Conservation (phyloP, 148 eudicot genomes). For the Vaccinium myrtillus region DNA sequence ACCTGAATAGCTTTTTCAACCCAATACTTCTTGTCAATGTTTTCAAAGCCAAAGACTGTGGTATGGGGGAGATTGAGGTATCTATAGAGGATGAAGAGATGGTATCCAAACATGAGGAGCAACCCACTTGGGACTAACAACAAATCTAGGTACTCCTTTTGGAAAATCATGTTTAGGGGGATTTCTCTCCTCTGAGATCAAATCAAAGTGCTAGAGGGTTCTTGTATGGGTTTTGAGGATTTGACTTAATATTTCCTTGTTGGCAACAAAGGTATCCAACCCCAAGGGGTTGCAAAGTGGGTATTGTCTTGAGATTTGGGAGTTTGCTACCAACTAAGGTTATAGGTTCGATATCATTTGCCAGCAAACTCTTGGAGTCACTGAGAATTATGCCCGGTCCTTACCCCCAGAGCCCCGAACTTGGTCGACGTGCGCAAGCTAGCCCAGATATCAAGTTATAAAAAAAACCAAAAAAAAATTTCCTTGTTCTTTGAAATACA, state of each 20-base stretch:
- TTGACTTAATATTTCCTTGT: too few species aligned
- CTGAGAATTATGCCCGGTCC: too few species aligned
- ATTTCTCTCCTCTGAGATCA: not conserved
- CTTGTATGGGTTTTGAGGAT: not conserved
- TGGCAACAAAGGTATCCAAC: too few species aligned
- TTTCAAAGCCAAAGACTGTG: constrained; percentile 57
- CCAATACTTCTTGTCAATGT: constrained; percentile 74
- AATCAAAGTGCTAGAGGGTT: not conserved
- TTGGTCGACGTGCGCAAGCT: too few species aligned
- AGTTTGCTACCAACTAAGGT: too few species aligned
- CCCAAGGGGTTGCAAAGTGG: too few species aligned
- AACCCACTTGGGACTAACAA: constrained; percentile 70
- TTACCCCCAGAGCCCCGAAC: too few species aligned
- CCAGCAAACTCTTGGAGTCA: too few species aligned
- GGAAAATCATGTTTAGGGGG: constrained; percentile 26
- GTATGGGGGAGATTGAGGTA: constrained; percentile 52
- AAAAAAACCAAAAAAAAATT: too few species aligned
- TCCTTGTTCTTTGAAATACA: not conserved
- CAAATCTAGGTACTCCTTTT: constrained; percentile 58
- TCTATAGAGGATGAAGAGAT: constrained; percentile 49
- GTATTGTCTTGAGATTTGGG: too few species aligned
- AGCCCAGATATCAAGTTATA: too few species aligned
- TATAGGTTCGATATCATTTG: too few species aligned
- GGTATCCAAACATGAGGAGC: constrained; percentile 63
- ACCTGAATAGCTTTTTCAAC: constrained; percentile 55